Base-by-base conservation (phyloP, 2,329 filamentous ascomycete species). In the Penicillium sp. region DNA sequence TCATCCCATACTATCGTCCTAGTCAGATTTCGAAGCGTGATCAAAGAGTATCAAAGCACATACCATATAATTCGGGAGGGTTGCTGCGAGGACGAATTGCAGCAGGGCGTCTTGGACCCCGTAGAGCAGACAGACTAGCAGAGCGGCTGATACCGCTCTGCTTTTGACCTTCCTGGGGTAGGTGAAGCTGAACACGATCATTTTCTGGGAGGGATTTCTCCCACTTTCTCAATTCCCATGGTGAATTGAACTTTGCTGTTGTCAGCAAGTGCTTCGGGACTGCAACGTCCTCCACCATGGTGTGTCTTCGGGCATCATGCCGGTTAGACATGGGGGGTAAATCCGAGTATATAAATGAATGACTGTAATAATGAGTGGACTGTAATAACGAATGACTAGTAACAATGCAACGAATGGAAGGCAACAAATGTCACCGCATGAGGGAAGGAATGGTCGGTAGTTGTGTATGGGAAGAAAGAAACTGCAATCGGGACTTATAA, bases 141-240 rank as follows among this genome's bases (percentile, higher is more conserved):
- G 40, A 51, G 20, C 49, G 49, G 45, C 22, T 53, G 7, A 59
- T 35, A 22, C 54, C 49, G 12, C 51, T 51, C n/a, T 59, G 48
- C 25, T 31, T 51, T 29, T 50, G 50, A 15, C 31, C 48, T n/a
- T 46, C 27, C 8, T 31, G 29, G 29, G 29, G 54, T 50, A 47
- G 37, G 44, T 40, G 18, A 6, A 40, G 6, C 8, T 40, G 54
- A 11, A 59, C 49, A 43, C 58, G 56, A 14, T 61, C 33, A 44
- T 62, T 62, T 18, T 55, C 43, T 11, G 60, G 60, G 3, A 62
- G 60, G 12, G 56, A 55, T 23, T 62, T 56, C 42, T 62, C 60
- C 60, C 60, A 62, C 49, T 56, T 56, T 20, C 49, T 50, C 33
- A 55, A 33, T 42, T 62, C 60, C 58, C 56, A 61, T 18, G 58